Evolutionary conservation across 2,329 filamentous ascomycete species (phyloP).

Genomic region (Zasmidium citrigriseum): DNA sequence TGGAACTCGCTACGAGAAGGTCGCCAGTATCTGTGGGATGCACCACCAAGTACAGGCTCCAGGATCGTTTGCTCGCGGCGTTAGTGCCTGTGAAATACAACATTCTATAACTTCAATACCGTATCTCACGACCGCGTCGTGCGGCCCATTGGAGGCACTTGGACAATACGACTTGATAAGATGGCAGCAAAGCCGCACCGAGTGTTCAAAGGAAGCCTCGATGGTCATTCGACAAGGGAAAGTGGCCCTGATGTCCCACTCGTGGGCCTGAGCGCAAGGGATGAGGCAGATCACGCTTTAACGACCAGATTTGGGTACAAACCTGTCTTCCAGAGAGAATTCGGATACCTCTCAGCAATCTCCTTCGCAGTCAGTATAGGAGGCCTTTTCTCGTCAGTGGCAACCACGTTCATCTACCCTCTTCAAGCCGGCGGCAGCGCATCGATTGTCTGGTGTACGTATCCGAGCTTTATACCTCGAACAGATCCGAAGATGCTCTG

Average conservation of each 20-base stretch:
- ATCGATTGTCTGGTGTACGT: constrained; percentile 54
- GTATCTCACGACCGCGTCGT: no score
- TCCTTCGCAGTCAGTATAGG: constrained; percentile 62
- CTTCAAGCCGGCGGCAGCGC: constrained; percentile 56
- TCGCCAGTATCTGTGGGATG: no score
- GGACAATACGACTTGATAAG: no score
- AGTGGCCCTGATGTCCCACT: constrained; percentile 20
- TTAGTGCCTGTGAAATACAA: no score
- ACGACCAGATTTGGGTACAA: constrained; percentile 34
- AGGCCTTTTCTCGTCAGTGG: constrained; percentile 57
- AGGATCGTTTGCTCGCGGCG: no score
- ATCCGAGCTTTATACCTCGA: not conserved
- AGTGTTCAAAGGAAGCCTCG: no score
- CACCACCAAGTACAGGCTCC: no score
- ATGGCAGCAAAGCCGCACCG: no score
- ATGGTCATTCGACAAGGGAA: no score
- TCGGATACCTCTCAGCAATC: constrained; percentile 60
- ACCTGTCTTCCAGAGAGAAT: constrained; percentile 60
- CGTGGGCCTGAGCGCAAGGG: constrained; percentile 23
- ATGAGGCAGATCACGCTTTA: constrained; percentile 27
- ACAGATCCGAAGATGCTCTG: not conserved
- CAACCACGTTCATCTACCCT: constrained; percentile 58
- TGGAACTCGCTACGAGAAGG: no score
- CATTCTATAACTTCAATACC: no score
- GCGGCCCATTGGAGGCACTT: no score